Conservation (phyloP, 106 monocot genomes). For the Platanthera guangdongensis region DNA sequence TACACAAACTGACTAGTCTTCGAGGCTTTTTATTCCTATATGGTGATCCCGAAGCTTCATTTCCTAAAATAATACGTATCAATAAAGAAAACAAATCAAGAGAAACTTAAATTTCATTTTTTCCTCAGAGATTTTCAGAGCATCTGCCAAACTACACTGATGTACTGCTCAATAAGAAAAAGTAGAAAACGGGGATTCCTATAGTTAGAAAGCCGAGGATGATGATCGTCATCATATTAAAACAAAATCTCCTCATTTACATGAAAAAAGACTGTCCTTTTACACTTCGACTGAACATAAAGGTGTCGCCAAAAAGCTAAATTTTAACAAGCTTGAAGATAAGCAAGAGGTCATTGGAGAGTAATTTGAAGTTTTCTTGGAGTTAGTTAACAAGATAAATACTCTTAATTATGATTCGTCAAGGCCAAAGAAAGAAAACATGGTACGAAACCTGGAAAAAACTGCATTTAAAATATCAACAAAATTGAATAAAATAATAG, state of each 20-base stretch:
- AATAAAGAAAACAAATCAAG: background rate
- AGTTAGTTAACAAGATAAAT: background rate
- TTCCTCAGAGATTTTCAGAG: background rate
- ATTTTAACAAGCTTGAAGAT: background rate
- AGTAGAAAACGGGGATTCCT: too few species aligned
- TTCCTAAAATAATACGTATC: conserved; percentile 3
- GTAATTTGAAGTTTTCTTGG: background rate
- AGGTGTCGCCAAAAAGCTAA: background rate
- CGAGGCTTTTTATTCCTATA: conserved; percentile 39
- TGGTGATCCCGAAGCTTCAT: conserved; percentile 23
- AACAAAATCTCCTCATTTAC: background rate
- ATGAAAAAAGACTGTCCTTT: background rate
- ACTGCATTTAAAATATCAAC: background rate
- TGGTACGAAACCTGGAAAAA: background rate
- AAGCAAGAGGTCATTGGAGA: background rate
- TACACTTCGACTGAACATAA: background rate
- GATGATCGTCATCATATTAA: background rate
- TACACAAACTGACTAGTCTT: conserved; percentile 74
- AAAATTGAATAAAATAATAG: background rate
- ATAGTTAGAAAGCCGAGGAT: too few species aligned
- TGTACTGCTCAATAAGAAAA: too few species aligned
- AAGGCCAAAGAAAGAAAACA: background rate
- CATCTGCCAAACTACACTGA: too few species aligned
- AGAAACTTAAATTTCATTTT: background rate
- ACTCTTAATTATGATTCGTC: background rate